Conservation (phyloP, 2,329 filamentous ascomycete genomes). For the Aspergillus fijiensis region DNA sequence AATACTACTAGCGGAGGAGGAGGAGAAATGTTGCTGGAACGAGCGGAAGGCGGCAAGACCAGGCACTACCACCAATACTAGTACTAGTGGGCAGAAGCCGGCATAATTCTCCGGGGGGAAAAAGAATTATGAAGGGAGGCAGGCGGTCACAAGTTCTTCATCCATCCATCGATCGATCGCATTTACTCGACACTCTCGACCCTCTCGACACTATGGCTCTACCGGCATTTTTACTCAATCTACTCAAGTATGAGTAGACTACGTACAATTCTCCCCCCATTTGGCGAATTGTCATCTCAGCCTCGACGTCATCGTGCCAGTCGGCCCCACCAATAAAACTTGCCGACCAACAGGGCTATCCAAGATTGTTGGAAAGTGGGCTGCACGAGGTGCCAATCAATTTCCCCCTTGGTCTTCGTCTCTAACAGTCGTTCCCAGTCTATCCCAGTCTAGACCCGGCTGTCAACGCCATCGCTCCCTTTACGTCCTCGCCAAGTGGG, state of each 20-base stretch:
- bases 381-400: no score
- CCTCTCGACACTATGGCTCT: no score
- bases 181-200: not conserved
- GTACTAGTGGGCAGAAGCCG: not conserved
- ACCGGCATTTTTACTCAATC: no score
- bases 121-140: not conserved
- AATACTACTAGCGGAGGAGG: not conserved
- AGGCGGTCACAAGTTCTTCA: not conserved
- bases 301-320: not conserved
- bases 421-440: not conserved
- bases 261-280: not conserved
- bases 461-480: not conserved
- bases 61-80: no score
- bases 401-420: no score
- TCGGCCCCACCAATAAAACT: not conserved
- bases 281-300: not conserved
- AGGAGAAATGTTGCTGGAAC: not conserved
- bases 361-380: not conserved
- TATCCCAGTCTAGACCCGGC: not conserved
- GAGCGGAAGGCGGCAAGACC: not conserved
- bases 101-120: not conserved
- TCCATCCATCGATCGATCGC: not conserved
- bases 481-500: not conserved
- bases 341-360: not conserved
- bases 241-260: no score